Percentiles rank a stretch among this genome's conserved stretches.
Conservation (phyloP, 306 rosid genomes). For the barrel medic (Medicago truncatula) region DNA sequence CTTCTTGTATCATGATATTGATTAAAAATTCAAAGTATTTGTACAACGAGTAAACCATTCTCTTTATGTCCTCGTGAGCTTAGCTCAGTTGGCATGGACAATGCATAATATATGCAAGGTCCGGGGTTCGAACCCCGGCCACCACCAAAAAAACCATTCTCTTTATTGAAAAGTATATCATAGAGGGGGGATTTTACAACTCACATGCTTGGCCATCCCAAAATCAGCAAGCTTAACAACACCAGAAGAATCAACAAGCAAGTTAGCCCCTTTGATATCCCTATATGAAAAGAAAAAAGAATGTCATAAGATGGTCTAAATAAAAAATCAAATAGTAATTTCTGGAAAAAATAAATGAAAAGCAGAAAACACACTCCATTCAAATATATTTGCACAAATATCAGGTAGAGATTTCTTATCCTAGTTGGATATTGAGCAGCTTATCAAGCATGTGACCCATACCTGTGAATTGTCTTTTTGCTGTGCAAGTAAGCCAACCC, state of each 20-base stretch:
- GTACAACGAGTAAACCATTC: constrained; percentile 4
- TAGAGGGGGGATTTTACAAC: constrained; percentile 41
- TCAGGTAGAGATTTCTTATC: constrained; percentile 21
- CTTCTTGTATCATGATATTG: not conserved
- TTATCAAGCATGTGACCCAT: constrained; percentile 31
- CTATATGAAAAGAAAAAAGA: constrained; percentile 44
- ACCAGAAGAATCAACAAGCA: constrained; percentile 93
- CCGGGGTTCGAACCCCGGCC: too few species aligned
- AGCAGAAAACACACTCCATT: constrained; percentile 7
- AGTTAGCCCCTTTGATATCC: constrained; percentile 97
- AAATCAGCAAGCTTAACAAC: constrained; percentile 97
- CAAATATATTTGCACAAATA: constrained; percentile 18
- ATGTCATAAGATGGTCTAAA: not conserved
- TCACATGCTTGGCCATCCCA: constrained; percentile 98
- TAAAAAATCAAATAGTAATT: constrained; percentile 4
- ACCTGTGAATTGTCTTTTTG: constrained; percentile 93
- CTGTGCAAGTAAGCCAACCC: constrained; percentile 95
- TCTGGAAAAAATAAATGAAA: not conserved
- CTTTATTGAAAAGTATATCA: constrained; percentile 19
- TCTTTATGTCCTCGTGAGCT: too few species aligned
- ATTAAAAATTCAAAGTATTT: not conserved
- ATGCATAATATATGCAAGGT: too few species aligned
- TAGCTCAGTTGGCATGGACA: too few species aligned
- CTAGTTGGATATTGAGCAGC: constrained; percentile 16
- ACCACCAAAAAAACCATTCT: constrained; percentile 22